Evolutionary conservation across 2,329 filamentous ascomycete genomes (phyloP).

Genomic region (Pseudodiploospora longispora): DNA sequence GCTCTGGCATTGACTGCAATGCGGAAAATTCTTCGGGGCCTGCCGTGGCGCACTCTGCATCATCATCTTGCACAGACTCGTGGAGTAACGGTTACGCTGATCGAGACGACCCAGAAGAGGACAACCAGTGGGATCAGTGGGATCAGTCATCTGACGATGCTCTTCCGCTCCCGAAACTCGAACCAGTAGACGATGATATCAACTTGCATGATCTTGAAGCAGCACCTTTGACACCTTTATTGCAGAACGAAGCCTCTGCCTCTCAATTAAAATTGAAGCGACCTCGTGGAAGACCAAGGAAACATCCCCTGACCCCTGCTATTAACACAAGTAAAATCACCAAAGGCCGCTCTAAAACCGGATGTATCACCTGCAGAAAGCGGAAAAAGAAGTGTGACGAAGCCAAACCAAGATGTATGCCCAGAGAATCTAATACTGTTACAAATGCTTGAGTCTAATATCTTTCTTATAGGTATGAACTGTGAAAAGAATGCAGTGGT

Average conservation of each 20-base stretch:
- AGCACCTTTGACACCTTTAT: slow-evolving; percentile 19
- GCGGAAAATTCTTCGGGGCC: slow-evolving; percentile 32
- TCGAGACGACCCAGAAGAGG: slow-evolving; percentile 29
- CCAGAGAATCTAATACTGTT: not conserved
- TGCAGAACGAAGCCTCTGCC: slow-evolving; percentile 13
- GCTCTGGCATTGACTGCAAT: slow-evolving; percentile 38
- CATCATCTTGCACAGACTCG: slow-evolving; percentile 38
- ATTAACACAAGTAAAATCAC: slow-evolving; percentile 58
- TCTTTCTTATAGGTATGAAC: slow-evolving; percentile 55
- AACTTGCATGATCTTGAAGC: slow-evolving; percentile 45
- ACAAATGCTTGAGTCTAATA: not conserved
- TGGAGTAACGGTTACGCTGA: slow-evolving; percentile 36
- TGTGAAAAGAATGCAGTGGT: slow-evolving; percentile 91
- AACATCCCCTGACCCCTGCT: slow-evolving; percentile 60
- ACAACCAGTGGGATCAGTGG: slow-evolving; percentile 43
- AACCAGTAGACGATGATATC: slow-evolving; percentile 49
- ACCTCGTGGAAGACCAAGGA: slow-evolving; percentile 73
- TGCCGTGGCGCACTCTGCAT: slow-evolving; percentile 36
- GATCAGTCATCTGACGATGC: slow-evolving; percentile 38
- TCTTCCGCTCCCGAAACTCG: slow-evolving; percentile 45
- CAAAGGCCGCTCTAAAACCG: slow-evolving; percentile 67
- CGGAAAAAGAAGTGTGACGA: slow-evolving; percentile 69
- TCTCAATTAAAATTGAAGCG: slow-evolving; percentile 45
- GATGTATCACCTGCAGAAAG: slow-evolving; percentile 59
- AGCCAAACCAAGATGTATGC: slow-evolving; percentile 54